These are phyloP conservation scores for Myxozyma mucilagina DNA, from an alignment of 805 yeast species.

Conservation along the genomic window DNA sequence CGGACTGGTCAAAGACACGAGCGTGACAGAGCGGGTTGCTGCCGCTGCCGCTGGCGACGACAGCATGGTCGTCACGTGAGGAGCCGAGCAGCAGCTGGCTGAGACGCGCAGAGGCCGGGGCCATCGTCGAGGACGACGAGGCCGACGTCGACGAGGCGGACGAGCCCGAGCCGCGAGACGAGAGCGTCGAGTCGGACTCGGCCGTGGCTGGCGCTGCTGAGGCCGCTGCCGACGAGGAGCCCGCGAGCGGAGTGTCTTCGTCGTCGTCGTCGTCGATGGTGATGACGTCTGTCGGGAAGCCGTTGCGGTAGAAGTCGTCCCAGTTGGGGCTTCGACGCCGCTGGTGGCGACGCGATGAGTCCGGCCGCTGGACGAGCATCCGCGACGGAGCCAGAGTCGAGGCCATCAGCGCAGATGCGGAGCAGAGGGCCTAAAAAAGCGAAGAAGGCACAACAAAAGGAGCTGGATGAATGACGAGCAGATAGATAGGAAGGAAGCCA, in stretches of 20 bases:
- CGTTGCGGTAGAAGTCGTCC: constrained; percentile 39
- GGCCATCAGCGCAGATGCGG: not conserved
- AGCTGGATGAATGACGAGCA: not conserved
- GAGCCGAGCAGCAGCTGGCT: constrained; percentile 8
- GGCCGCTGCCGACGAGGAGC: constrained; percentile 36
- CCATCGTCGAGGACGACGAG: constrained; percentile 14
- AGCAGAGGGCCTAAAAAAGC: not conserved
- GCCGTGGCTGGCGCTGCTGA: constrained; percentile 15
- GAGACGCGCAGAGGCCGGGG: constrained; percentile 15
- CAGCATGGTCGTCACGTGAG: not conserved
- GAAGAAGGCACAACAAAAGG: not conserved
- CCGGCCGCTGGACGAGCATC: not conserved
- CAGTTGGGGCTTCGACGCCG: constrained; percentile 34
- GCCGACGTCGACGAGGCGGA: constrained; percentile 14
- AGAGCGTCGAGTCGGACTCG: constrained; percentile 1
- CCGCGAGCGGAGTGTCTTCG: constrained; percentile 27
- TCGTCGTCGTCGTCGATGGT: constrained; percentile 39
- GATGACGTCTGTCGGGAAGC: constrained; percentile 39
- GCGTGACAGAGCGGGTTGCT: not conserved
- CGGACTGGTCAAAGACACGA: not conserved
- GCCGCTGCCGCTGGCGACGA: not conserved
- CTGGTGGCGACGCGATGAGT: not conserved
- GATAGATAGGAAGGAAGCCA: not conserved
- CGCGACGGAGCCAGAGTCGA: constrained; percentile 8
- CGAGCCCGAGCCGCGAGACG: constrained; percentile 6